phyloP scores from a whole-genome alignment of 495 filamentous ascomycete species.

The Daldinia grandis region DNA sequence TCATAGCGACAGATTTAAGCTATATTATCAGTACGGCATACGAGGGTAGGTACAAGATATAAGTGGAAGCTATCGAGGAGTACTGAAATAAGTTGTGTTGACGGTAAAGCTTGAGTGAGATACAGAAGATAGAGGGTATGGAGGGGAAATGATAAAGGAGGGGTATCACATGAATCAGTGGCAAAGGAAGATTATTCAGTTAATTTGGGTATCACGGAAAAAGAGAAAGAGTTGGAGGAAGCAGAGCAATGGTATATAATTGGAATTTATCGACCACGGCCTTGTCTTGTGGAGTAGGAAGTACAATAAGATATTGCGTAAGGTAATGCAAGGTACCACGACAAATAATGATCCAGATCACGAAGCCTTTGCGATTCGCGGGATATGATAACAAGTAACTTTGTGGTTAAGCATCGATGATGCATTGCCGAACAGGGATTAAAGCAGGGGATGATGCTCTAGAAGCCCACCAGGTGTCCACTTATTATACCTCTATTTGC shows the following conservation, averaged over 20 bases:
- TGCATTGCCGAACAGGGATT: neutral
- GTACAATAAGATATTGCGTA: neutral
- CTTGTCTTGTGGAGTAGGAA: neutral
- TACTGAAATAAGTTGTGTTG: no score
- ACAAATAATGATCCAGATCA: neutral
- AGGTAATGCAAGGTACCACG: conserved; percentile 8
- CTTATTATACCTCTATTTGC: neutral
- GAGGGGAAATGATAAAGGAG: conserved; percentile 14
- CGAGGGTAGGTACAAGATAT: neutral
- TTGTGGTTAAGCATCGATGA: conserved; percentile 1
- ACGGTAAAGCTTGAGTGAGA: neutral
- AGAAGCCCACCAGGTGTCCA: conserved; percentile 2
- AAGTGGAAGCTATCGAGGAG: neutral
- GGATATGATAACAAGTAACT: neutral
- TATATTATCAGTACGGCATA: conserved; percentile 10
- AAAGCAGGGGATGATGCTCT: neutral
- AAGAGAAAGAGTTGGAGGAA: neutral
- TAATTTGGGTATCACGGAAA: conserved; percentile 18
- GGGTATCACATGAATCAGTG: conserved; percentile 36
- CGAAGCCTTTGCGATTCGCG: conserved; percentile 21
- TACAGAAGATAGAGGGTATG: neutral
- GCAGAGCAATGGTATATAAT: neutral
- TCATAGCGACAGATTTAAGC: conserved; percentile 14
- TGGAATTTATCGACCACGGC: conserved; percentile 13
- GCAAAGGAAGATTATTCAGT: conserved; percentile 9